These are phyloP conservation scores for Actinomortierella ambigua DNA, from an alignment of 371 early-diverging fungal genomes.

Conservation along the genomic window DNA sequence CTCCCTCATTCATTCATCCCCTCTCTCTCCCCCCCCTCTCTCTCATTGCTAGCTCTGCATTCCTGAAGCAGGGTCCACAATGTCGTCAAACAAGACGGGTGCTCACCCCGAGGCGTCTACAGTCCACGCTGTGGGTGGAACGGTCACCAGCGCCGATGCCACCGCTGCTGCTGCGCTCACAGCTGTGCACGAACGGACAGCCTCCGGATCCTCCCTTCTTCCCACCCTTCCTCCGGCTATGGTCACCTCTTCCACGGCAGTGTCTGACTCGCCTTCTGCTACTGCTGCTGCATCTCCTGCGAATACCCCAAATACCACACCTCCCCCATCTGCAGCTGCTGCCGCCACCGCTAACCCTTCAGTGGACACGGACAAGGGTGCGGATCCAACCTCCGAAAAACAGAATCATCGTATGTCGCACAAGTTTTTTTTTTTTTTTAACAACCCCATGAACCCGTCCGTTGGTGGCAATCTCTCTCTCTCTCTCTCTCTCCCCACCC, in stretches of 20 bases:
- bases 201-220: too few relatives aligned
- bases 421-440: background rate
- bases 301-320: background rate
- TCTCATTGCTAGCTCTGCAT: background rate
- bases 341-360: background rate
- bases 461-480: background rate
- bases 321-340: background rate
- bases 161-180: too few relatives aligned
- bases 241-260: background rate
- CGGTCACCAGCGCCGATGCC: too few relatives aligned
- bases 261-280: too few relatives aligned
- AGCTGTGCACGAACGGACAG: too few relatives aligned
- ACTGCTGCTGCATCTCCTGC: constrained; percentile 8
- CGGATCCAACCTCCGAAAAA: background rate
- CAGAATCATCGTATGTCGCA: background rate
- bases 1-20: background rate
- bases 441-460: background rate
- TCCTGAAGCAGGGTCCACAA: background rate
- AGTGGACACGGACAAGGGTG: background rate
- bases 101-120: too few relatives aligned
- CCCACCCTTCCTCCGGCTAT: background rate
- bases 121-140: too few relatives aligned
- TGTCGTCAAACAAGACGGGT: background rate
- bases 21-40: background rate
- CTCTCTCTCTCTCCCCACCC: background rate